phyloP scores from a whole-genome alignment of 768 basidiomycete genomes.

The Phallus indusiatus region DNA sequence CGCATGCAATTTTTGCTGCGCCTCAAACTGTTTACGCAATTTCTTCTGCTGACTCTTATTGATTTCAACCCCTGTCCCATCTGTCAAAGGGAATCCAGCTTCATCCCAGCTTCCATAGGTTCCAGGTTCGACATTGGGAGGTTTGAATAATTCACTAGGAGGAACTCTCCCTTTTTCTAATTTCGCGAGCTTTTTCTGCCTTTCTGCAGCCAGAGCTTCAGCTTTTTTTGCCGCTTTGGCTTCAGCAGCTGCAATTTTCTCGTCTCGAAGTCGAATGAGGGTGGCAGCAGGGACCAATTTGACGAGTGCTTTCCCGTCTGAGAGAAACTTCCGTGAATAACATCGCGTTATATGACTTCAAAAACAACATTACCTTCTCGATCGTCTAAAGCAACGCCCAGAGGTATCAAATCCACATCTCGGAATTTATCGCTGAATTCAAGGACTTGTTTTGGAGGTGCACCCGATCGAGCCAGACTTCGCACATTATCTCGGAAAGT shows the following conservation, averaged over 20 bases:
- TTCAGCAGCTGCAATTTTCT: slow-evolving; percentile 66
- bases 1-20: slow-evolving; percentile 72
- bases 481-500: slow-evolving; percentile 89
- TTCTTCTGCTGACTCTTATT: slow-evolving; percentile 78
- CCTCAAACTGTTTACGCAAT: slow-evolving; percentile 57
- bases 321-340: not conserved
- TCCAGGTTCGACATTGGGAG: slow-evolving; percentile 64
- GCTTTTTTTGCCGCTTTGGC: slow-evolving; percentile 78
- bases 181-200: slow-evolving; percentile 59
- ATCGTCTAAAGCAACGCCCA: slow-evolving; percentile 95
- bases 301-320: slow-evolving; percentile 91
- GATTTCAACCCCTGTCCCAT: slow-evolving; percentile 74
- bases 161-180: slow-evolving; percentile 77
- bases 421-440: slow-evolving; percentile 82
- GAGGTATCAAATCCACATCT: slow-evolving; percentile 81
- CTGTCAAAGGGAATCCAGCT: slow-evolving; percentile 75
- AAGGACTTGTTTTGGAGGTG: slow-evolving; percentile 70
- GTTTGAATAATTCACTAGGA: slow-evolving; percentile 75
- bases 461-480: slow-evolving; percentile 64
- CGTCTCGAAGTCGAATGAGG: slow-evolving; percentile 77
- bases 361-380: slow-evolving; percentile 59
- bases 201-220: slow-evolving; percentile 52
- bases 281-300: slow-evolving; percentile 81
- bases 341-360: not conserved
- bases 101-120: slow-evolving; percentile 81